A percentile compares a stretch with the other conserved stretches of the same genome.
These are phyloP conservation scores for Theileria parva DNA, from an alignment of 169 alveolate species.

Conservation along the genomic window DNA sequence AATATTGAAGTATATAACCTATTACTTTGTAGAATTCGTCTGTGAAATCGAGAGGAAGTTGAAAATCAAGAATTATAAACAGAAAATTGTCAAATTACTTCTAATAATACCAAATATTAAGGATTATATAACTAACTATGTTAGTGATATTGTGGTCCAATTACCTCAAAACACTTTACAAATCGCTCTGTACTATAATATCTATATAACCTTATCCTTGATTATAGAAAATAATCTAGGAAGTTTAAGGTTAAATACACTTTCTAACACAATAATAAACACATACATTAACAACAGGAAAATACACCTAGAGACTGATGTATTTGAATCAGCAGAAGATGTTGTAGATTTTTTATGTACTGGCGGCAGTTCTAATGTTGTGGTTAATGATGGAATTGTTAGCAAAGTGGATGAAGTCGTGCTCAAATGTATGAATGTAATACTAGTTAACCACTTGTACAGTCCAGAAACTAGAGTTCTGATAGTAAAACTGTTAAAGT, in stretches of 20 bases:
- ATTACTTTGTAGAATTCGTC: background rate
- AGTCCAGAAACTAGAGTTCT: background rate
- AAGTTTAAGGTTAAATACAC: background rate
- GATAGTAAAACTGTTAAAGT: background rate
- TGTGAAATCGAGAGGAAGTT: background rate
- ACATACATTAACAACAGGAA: background rate
- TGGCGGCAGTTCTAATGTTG: background rate
- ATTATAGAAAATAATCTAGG: background rate
- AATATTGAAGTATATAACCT: background rate
- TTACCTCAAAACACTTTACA: background rate
- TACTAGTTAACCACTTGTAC: background rate
- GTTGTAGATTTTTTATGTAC: background rate
- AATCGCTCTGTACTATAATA: background rate
- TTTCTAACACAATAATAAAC: background rate
- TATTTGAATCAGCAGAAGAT: background rate
- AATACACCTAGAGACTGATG: background rate
- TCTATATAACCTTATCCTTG: background rate
- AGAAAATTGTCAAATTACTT: background rate
- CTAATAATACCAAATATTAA: background rate
- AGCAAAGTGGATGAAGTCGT: background rate
- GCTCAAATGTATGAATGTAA: background rate
- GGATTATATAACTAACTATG: background rate
- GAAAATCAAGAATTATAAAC: constrained; percentile 5
- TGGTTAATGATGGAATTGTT: background rate
- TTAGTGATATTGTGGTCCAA: background rate